phyloP scores from a whole-genome alignment of 257 asterid genomes.

The Solanum bulbocastanum region DNA sequence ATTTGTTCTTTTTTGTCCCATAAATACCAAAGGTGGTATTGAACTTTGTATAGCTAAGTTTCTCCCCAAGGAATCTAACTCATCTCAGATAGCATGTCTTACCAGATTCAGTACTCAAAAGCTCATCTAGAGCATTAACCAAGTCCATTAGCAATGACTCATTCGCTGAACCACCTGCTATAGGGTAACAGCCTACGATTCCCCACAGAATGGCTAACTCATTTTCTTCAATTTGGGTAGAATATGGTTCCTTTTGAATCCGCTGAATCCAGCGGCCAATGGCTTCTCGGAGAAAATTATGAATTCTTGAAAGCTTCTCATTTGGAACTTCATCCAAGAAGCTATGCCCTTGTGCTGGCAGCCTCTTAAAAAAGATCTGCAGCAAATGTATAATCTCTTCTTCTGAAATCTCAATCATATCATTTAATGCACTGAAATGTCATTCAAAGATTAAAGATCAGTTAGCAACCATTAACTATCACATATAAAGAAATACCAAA shows the following conservation, averaged over 20 bases:
- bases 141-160: constrained; percentile 47
- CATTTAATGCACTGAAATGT: constrained; percentile 66
- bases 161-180: constrained; percentile 31
- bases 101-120: constrained; percentile 48
- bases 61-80: background rate
- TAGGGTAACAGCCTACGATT: constrained; percentile 54
- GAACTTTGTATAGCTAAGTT: background rate
- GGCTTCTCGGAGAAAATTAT: constrained; percentile 27
- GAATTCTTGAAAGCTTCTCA: constrained; percentile 31
- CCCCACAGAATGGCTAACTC: constrained; percentile 75
- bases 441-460: constrained; percentile 2
- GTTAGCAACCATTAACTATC: background rate
- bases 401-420: constrained; percentile 40
- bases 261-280: constrained; percentile 37
- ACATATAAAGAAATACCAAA: background rate
- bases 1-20: background rate
- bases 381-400: constrained; percentile 56
- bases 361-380: constrained; percentile 53
- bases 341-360: constrained; percentile 31
- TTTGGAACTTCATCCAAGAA: constrained; percentile 30
- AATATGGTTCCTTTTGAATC: constrained; percentile 15
- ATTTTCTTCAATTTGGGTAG: constrained; percentile 30
- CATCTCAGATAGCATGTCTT: constrained; percentile 18
- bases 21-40: background rate
- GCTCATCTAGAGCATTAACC: constrained; percentile 57